These are phyloP conservation scores for Hypoxylon sp. DNA, from an alignment of 2,329 filamentous ascomycete species.

Conservation along the genomic window DNA sequence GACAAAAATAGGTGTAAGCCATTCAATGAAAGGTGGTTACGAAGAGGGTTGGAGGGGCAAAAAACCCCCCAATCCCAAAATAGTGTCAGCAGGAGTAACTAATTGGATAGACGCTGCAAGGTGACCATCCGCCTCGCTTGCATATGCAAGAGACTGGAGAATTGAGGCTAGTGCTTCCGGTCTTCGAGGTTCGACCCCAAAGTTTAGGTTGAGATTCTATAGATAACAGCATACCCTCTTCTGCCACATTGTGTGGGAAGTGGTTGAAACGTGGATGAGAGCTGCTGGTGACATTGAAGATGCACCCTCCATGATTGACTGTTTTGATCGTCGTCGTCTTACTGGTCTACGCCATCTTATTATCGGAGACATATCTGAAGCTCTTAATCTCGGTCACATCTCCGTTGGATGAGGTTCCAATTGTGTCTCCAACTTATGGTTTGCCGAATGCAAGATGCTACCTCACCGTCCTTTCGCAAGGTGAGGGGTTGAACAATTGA, in stretches of 20 bases:
- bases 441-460: slow-evolving; percentile 29
- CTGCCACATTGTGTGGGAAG: slow-evolving; percentile 11
- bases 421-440: slow-evolving; percentile 15
- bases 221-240: slow-evolving; percentile 8
- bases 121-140: slow-evolving; percentile 34
- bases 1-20: slow-evolving; percentile 21
- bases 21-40: slow-evolving; percentile 15
- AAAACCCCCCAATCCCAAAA: slow-evolving; percentile 35
- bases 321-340: slow-evolving; percentile 8
- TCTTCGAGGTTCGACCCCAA: slow-evolving; percentile 16
- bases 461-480: slow-evolving; percentile 23
- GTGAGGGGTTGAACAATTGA: slow-evolving; percentile 34
- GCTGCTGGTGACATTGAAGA: slow-evolving; percentile 9
- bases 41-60: no score
- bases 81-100: slow-evolving; percentile 31
- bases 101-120: slow-evolving; percentile 29
- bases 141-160: slow-evolving; percentile 40
- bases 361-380: neutral
- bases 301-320: slow-evolving; percentile 6
- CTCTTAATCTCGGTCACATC: slow-evolving; percentile 5
- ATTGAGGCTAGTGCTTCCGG: slow-evolving; percentile 36
- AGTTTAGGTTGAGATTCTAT: slow-evolving; percentile 14
- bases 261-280: slow-evolving; percentile 17
- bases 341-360: neutral
- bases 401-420: slow-evolving; percentile 10